These are phyloP conservation scores for Kluyveromyces marxianus DNA, from an alignment of 1,139 yeast genomes.

Conservation along the genomic window DNA sequence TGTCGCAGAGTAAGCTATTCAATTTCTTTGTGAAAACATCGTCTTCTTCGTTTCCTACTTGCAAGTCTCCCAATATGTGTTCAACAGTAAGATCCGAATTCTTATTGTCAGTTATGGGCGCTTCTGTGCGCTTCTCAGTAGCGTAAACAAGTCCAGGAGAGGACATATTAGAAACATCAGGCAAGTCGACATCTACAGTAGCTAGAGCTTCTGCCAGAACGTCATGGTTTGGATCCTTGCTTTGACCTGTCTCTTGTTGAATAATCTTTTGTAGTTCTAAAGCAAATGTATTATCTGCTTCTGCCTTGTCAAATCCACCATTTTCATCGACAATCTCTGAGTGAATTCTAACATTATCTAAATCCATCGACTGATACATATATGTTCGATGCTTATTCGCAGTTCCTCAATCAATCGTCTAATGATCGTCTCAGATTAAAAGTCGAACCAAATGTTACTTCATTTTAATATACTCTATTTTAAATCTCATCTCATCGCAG, in stretches of 20 bases:
- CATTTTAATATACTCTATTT: too few relatives aligned
- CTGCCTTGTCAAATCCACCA: slow-evolving; percentile 3
- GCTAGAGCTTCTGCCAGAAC: slow-evolving; percentile 18
- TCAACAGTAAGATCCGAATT: slow-evolving; percentile 21
- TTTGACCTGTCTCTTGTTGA: slow-evolving; percentile 1
- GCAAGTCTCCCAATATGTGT: slow-evolving; percentile 16
- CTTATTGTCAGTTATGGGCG: not conserved
- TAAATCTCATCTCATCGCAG: too few relatives aligned
- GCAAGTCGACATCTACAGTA: slow-evolving; percentile 13
- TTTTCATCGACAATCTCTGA: slow-evolving; percentile 1
- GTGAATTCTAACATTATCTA: not conserved
- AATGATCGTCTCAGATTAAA: too few relatives aligned
- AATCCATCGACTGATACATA: slow-evolving; percentile 3
- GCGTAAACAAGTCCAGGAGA: slow-evolving; percentile 1
- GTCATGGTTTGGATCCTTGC: not conserved
- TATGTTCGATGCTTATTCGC: too few relatives aligned
- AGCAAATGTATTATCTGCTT: slow-evolving; percentile 3
- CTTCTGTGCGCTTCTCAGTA: not conserved
- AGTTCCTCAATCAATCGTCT: too few relatives aligned
- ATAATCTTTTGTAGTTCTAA: slow-evolving; percentile 4
- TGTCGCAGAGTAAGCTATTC: slow-evolving; percentile 3
- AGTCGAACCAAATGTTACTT: too few relatives aligned
- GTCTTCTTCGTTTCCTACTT: not conserved
- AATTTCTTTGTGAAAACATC: not conserved
- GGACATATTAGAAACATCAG: slow-evolving; percentile 7